phyloP scores from a whole-genome alignment of 306 rosid species.

The Vicia villosa region DNA sequence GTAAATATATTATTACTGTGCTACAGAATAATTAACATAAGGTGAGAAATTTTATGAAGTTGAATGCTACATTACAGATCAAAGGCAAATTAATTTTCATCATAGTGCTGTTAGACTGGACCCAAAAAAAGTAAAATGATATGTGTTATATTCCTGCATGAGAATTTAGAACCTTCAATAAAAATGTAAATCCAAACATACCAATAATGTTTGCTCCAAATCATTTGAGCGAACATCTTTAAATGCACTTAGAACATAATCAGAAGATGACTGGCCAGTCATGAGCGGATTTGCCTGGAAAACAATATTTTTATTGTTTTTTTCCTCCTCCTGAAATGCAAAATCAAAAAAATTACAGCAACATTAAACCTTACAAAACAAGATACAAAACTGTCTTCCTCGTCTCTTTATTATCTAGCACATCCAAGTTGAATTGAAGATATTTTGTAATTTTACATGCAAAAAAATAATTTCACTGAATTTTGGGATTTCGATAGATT shows the following conservation, averaged over 20 bases:
- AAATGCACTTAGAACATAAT: constrained; percentile 75
- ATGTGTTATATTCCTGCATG: neutral
- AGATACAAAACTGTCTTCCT: neutral
- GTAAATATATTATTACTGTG: neutral
- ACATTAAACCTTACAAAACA: constrained; percentile 16
- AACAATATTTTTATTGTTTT: constrained; percentile 39
- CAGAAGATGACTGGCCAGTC: constrained; percentile 81
- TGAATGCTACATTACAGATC: too few relatives aligned
- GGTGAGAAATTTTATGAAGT: neutral
- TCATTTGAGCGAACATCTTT: constrained; percentile 80
- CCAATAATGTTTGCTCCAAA: constrained; percentile 88
- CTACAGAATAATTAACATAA: neutral
- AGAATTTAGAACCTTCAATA: constrained; percentile 22
- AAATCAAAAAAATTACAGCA: constrained; percentile 32
- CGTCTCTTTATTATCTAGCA: neutral
- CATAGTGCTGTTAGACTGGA: neutral
- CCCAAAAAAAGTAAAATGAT: neutral
- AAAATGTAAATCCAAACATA: constrained; percentile 41
- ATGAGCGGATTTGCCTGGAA: constrained; percentile 70
- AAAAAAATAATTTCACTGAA: neutral
- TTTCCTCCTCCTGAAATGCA: constrained; percentile 71
- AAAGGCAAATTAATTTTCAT: neutral
- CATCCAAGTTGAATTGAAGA: neutral
- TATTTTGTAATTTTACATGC: neutral
- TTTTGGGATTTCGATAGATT: constrained; percentile 14